Base-by-base conservation (phyloP, 2,329 filamentous ascomycete species). In the Neurospora sp. region DNA sequence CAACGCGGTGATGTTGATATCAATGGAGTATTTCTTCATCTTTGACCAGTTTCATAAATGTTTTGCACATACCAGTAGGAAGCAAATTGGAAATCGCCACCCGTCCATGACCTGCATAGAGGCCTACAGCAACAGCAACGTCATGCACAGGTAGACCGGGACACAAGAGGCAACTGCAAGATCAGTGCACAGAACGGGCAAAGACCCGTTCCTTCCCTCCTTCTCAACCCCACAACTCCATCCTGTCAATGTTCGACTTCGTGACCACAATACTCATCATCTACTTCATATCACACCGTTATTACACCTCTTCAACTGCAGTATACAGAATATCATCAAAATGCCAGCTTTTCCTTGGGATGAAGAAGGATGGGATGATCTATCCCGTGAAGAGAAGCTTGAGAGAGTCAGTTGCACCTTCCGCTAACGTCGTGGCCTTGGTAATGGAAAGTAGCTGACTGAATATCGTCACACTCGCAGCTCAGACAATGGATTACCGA, bases 401-500 rank as follows among this genome's bases (percentile, higher is more conserved):
- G 15, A 10, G 15, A 36, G 12, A 36, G 52, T 36, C 28, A 62
- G 52, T 36, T 62, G 28, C 23, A 17, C 23, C 17, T 62, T 36
- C 8, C 5, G 4, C n/a, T 4, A 15, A 1, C 2, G 0, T 15
- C 12, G 2, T 57, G 11, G 3, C 8, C 12, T 33, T 2, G 0
- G 6, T 15, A 8, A 17, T 19, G 1, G 3, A 4, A 0, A 28
- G 10, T 17, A 33, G 52, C 28, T 62, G 52, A 62, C 8, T 36
- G 28, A 33, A 33, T 6, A 17, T 36, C 8, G 6, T 36, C 12
- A 3, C 52, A 5, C 1, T 17, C 12, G 6, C 15, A 62, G 52
- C 8, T 62, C 6, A 62, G 6, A 62, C 1, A 36, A 17, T 62
- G 52, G 52, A 36, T 62, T 10, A 36, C 1, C 15, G 33, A 15